Conservation (phyloP, 495 filamentous ascomycete species). For the Mycothermus thermophilus region DNA sequence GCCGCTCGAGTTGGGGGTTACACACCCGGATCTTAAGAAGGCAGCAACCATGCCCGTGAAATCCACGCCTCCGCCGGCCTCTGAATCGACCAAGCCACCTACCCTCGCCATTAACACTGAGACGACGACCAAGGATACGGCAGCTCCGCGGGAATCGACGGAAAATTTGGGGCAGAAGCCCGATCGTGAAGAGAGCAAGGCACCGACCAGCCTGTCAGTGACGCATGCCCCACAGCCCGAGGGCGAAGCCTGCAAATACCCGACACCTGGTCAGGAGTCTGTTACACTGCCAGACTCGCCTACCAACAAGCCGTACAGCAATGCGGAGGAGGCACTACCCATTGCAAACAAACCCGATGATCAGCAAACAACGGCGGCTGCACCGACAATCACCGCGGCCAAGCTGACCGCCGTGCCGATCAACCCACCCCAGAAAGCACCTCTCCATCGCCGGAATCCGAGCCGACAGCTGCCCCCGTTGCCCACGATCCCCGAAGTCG, state of each 20-base stretch:
- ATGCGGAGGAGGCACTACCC: slow-evolving; percentile 7
- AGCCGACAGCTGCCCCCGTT: slow-evolving; percentile 17
- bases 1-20: slow-evolving; percentile 7
- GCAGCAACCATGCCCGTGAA: slow-evolving; percentile 20
- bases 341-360: slow-evolving; percentile 12
- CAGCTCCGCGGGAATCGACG: no score
- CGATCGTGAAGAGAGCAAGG: no score
- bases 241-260: no score
- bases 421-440: slow-evolving; percentile 7
- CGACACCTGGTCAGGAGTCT: no score
- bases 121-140: no score
- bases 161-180: no score
- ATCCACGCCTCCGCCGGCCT: slow-evolving; percentile 18
- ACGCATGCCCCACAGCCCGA: no score
- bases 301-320: slow-evolving; percentile 1
- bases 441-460: slow-evolving; percentile 11
- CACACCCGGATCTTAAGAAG: slow-evolving; percentile 7
- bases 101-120: no score
- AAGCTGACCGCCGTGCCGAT: slow-evolving; percentile 4
- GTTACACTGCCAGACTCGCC: slow-evolving; percentile 6
- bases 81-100: no score
- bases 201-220: no score
- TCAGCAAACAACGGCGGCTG: not conserved
- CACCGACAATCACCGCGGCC: not conserved
- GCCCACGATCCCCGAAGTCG: slow-evolving; percentile 33